These are phyloP conservation scores for Aspergillus ostianus DNA, from an alignment of 495 filamentous ascomycete species.

Conservation along the genomic window DNA sequence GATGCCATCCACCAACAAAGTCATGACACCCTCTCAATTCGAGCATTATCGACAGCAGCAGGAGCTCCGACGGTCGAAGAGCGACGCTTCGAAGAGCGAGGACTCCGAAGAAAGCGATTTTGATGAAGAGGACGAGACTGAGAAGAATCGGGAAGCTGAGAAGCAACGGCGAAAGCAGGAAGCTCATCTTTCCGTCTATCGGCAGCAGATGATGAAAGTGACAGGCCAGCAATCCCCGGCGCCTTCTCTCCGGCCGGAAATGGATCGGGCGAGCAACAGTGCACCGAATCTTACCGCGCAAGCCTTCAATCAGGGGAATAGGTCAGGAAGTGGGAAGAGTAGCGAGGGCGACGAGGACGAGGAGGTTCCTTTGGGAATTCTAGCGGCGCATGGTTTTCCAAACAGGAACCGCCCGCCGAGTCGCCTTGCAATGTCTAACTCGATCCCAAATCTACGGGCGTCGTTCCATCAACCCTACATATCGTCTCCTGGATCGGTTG, in stretches of 20 bases:
- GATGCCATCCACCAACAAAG: slow-evolving; percentile 57
- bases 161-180: slow-evolving; percentile 85
- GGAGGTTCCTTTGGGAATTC: slow-evolving; percentile 81
- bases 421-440: slow-evolving; percentile 62
- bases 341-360: slow-evolving; percentile 76
- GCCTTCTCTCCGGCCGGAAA: slow-evolving; percentile 37
- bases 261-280: slow-evolving; percentile 43
- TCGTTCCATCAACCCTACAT: slow-evolving; percentile 37
- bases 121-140: slow-evolving; percentile 83
- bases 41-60: slow-evolving; percentile 80
- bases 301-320: slow-evolving; percentile 34
- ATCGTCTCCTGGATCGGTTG: slow-evolving; percentile 43
- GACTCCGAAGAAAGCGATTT: slow-evolving; percentile 54
- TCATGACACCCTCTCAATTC: slow-evolving; percentile 88
- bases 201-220: slow-evolving; percentile 97
- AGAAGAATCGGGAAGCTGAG: slow-evolving; percentile 68
- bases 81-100: slow-evolving; percentile 48
- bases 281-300: slow-evolving; percentile 41
- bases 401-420: slow-evolving; percentile 77
- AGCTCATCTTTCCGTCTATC: slow-evolving; percentile 84
- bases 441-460: slow-evolving; percentile 51
- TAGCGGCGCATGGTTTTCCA: slow-evolving; percentile 91
- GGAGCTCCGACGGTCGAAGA: slow-evolving; percentile 58
- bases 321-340: slow-evolving; percentile 44
- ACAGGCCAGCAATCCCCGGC: slow-evolving; percentile 67